These are phyloP conservation scores for Ambrosia trifida DNA, from an alignment of 129 eudicot genomes.

Conservation along the genomic window DNA sequence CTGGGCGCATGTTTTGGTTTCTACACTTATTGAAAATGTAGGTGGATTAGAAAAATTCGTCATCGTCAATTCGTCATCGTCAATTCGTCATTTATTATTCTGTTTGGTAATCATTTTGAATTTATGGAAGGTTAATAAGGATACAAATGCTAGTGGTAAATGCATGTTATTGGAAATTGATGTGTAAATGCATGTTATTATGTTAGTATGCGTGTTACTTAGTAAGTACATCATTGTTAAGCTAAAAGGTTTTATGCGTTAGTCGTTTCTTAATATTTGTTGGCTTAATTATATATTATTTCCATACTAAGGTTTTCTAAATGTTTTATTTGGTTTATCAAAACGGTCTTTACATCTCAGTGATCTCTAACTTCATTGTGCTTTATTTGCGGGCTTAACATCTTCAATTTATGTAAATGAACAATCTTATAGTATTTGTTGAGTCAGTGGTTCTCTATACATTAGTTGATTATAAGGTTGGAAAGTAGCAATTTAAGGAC, in stretches of 20 bases:
- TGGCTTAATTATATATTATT: slow-evolving; percentile 1
- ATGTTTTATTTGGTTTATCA: neutral
- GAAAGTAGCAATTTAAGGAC: neutral
- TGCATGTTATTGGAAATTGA: neutral
- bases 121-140: neutral
- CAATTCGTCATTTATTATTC: neutral
- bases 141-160: neutral
- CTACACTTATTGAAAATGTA: neutral
- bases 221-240: slow-evolving; percentile 2
- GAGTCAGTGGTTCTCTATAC: neutral
- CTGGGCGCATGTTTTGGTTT: neutral
- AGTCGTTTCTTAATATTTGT: slow-evolving; percentile 8
- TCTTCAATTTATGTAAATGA: neutral
- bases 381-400: neutral
- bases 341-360: neutral
- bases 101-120: neutral
- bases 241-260: neutral
- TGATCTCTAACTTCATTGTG: neutral
- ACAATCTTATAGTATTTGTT: slow-evolving; percentile 4
- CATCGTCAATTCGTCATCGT: neutral
- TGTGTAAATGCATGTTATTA: neutral
- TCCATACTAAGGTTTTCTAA: neutral
- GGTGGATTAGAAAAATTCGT: too few species aligned
- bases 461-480: neutral
- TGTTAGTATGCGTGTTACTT: neutral